These are phyloP conservation scores for Eragrostis tef DNA, from an alignment of 202 grass and related monocot genomes.

Conservation along the genomic window DNA sequence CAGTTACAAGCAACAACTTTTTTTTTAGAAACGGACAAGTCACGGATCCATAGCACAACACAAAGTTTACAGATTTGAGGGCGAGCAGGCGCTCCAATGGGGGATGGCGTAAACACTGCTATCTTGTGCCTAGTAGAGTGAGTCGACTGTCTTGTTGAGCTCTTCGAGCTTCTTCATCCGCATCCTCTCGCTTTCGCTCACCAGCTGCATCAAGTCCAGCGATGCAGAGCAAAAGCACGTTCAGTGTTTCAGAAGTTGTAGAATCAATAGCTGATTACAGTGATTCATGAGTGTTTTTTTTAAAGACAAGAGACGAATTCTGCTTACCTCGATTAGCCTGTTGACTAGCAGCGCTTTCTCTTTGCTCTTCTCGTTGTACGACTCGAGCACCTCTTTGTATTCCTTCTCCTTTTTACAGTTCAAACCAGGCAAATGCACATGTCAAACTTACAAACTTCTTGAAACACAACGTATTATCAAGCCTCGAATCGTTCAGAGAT, in stretches of 20 bases:
- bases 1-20: slow-evolving; percentile 44
- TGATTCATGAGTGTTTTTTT: neutral
- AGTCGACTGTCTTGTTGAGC: slow-evolving; percentile 80
- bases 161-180: slow-evolving; percentile 99
- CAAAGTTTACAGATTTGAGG: slow-evolving; percentile 32
- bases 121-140: slow-evolving; percentile 48
- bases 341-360: slow-evolving; percentile 85
- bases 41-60: slow-evolving; percentile 41
- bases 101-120: neutral
- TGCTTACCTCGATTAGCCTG: slow-evolving; percentile 80
- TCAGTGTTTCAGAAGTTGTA: neutral
- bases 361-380: slow-evolving; percentile 87
- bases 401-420: slow-evolving; percentile 75
- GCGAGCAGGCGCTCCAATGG: neutral
- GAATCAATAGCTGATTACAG: neutral
- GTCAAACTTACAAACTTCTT: neutral
- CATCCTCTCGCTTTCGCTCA: slow-evolving; percentile 86
- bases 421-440: neutral
- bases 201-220: slow-evolving; percentile 41
- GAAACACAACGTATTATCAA: neutral
- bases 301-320: neutral
- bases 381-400: slow-evolving; percentile 82
- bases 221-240: slow-evolving; percentile 16
- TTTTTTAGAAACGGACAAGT: too few relatives aligned
- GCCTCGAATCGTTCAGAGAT: neutral